Conservation (phyloP, 306 rosid genomes). For the Luffa aegyptiaca region DNA sequence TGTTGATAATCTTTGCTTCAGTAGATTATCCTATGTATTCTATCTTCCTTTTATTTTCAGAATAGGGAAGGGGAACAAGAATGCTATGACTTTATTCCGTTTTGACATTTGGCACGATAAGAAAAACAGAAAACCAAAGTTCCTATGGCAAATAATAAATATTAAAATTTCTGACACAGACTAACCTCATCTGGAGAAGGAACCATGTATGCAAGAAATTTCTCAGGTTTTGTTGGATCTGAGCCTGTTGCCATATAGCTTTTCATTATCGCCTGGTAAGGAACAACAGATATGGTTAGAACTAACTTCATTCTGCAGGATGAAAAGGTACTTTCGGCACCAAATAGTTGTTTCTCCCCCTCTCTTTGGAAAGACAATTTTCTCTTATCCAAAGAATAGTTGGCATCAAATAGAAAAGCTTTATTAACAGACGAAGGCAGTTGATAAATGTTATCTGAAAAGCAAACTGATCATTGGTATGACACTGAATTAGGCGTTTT, state of each 20-base stretch:
- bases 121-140: not conserved
- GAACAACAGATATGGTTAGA: conserved; percentile 6
- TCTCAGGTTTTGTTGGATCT: conserved; percentile 75
- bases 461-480: not conserved
- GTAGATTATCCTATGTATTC: not conserved
- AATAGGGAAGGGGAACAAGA: not conserved
- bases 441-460: not conserved
- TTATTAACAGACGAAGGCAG: not conserved
- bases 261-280: conserved; percentile 77
- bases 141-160: not conserved
- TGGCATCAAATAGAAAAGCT: not conserved
- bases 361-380: not conserved
- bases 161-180: not conserved
- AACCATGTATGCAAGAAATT: conserved; percentile 89
- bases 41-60: not conserved
- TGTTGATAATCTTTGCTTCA: not conserved
- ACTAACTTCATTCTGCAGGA: not conserved
- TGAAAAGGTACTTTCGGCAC: not conserved
- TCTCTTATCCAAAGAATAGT: not conserved
- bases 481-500: not conserved
- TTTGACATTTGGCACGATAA: not conserved
- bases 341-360: not conserved
- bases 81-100: not conserved
- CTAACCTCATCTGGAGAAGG: conserved; percentile 85
- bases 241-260: conserved; percentile 61